These are phyloP conservation scores for Bryoglossum gracile DNA, from an alignment of 495 filamentous ascomycete genomes.

Conservation along the genomic window DNA sequence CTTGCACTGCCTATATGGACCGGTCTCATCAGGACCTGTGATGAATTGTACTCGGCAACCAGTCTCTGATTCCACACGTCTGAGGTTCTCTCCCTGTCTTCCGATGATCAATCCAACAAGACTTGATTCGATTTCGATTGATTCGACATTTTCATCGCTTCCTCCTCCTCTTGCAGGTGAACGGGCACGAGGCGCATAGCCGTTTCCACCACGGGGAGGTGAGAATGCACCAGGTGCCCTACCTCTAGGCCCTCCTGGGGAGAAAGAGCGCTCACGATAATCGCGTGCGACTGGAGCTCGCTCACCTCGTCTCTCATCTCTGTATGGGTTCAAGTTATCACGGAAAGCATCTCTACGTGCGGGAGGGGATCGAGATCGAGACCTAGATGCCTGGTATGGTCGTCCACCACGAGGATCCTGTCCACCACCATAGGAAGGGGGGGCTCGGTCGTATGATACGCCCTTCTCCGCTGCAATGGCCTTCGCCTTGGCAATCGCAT, in stretches of 20 bases:
- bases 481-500: conserved; percentile 67
- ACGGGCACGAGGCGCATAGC: conserved; percentile 38
- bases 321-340: conserved; percentile 67
- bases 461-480: conserved; percentile 66
- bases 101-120: conserved; percentile 81
- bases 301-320: conserved; percentile 65
- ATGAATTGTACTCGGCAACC: conserved; percentile 75
- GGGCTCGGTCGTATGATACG: conserved; percentile 43
- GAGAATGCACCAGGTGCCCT: conserved; percentile 41
- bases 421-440: conserved; percentile 29
- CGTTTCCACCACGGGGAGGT: conserved; percentile 24
- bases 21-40: conserved; percentile 57
- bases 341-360: conserved; percentile 52
- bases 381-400: conserved; percentile 51
- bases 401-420: conserved; percentile 36
- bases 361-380: conserved; percentile 62
- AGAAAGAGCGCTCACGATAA: conserved; percentile 58
- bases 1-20: conserved; percentile 65
- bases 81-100: conserved; percentile 71
- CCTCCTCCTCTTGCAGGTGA: conserved; percentile 45
- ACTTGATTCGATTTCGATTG: conserved; percentile 66
- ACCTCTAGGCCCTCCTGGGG: conserved; percentile 45
- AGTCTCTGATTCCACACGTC: conserved; percentile 68
- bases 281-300: conserved; percentile 43
- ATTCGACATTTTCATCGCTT: conserved; percentile 57